Evolutionary conservation across 2,329 filamentous ascomycete species (phyloP), one percentile per base, ranked within the genome.

Genomic region (Neonectria coccinea): DNA sequence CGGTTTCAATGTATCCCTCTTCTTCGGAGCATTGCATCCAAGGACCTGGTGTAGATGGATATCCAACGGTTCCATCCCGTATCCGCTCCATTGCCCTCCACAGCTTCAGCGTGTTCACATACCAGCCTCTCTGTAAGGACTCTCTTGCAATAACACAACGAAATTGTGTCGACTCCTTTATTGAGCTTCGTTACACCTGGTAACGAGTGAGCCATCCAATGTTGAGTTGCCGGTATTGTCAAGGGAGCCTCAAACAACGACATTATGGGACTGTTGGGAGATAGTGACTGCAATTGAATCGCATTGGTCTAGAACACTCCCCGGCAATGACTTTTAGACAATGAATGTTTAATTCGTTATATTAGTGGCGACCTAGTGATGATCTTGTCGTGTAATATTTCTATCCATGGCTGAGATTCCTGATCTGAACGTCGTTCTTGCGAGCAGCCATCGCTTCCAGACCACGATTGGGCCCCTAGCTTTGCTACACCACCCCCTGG

Each of bases 91-190:
- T 48, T 53, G 29, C 50, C 33, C 39, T 51, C 39, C 27, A 54
- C 50, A 16, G 29, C 57, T 54, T 54, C 48, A 31, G 48, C 20
- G n/a, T 54, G 42, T 59, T 59, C 36, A 33, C 50, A 42, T 31
- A 25, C 53, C 22, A 47, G 41, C 29, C 7, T 50, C 14, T 53
- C 27, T 25, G 41, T 48, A 59, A 31, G 31, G 41, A 47, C 48
- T 12, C 48, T 39, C 57, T 45, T n/a, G 29, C 18, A 39, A 33
- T 36, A 45, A 6, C 33, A 20, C 57, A 29, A 27, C 41, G 22
- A 51, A 48, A 36, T 48, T 31, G 27, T 54, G 29, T 20, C 41
- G 57, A 25, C 18, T 36, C 50, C 57, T 47, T 20, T 11, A 22
- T 31, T 22, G 20, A 41, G 25, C 48, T 51, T 48, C 20, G 31